Evolutionary conservation across 2,329 filamentous ascomycete species (phyloP).

Genomic region (Aspergillus nomiae): DNA sequence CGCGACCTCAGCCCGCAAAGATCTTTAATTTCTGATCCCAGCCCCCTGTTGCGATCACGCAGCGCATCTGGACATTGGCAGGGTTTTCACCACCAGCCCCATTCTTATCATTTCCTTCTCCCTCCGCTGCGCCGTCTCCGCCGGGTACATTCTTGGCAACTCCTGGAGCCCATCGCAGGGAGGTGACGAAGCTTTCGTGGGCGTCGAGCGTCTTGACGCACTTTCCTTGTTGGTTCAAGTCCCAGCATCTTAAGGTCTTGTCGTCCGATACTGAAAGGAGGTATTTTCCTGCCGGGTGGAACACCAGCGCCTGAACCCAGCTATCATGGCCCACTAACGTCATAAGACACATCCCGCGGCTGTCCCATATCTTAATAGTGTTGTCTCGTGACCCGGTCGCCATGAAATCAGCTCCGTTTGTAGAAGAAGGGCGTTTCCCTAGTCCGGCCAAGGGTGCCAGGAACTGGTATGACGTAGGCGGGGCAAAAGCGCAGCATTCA

Average conservation of each 20-base stretch:
- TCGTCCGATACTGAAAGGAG: conserved; percentile 82
- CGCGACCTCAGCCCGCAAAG: conserved; percentile 57
- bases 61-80: conserved; percentile 64
- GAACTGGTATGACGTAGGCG: conserved; percentile 71
- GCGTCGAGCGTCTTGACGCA: conserved; percentile 79
- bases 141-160: conserved; percentile 60
- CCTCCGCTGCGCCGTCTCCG: conserved; percentile 16
- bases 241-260: conserved; percentile 89
- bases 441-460: conserved; percentile 74
- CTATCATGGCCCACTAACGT: conserved; percentile 87
- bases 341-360: conserved; percentile 77
- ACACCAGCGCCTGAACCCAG: conserved; percentile 82
- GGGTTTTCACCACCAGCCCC: not conserved
- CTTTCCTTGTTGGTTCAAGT: conserved; percentile 81
- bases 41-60: conserved; percentile 81
- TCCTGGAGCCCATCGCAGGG: conserved; percentile 81
- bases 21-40: conserved; percentile 79
- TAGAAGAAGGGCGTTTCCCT: conserved; percentile 72
- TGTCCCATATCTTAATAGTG: conserved; percentile 83
- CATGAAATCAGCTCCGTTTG: conserved; percentile 75
- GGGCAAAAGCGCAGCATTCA: conserved; percentile 82
- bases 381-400: conserved; percentile 89
- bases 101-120: conserved; percentile 13
- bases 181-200: conserved; percentile 81
- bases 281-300: conserved; percentile 89